Evolutionary conservation across 2,329 filamentous ascomycete species (phyloP).

Genomic region (Hymenoscyphus repandus): DNA sequence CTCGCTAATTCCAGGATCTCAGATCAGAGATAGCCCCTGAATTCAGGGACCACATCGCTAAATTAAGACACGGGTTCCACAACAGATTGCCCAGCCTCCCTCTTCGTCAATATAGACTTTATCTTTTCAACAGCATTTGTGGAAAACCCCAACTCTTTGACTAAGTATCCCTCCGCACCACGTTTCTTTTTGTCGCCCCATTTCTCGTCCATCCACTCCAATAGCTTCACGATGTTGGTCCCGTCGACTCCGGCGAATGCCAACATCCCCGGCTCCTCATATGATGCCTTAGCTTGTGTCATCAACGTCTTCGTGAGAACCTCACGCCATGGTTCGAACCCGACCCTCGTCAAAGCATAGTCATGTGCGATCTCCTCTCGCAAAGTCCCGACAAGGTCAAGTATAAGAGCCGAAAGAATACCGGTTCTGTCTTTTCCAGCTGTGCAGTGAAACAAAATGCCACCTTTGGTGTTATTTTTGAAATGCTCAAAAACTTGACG

Average conservation of each 20-base stretch:
- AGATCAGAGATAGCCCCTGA: too few species aligned
- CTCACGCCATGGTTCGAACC: conserved; percentile 45
- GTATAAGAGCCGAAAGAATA: conserved; percentile 45
- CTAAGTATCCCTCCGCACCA: conserved; percentile 43
- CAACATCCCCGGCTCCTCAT: conserved; percentile 42
- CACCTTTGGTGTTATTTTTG: conserved; percentile 39
- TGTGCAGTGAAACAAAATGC: conserved; percentile 48
- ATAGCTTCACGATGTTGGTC: conserved; percentile 42
- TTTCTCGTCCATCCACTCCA: conserved; percentile 37
- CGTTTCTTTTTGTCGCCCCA: conserved; percentile 31
- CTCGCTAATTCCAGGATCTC: too few species aligned
- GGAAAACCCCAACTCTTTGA: conserved; percentile 40
- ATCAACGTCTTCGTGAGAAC: conserved; percentile 41
- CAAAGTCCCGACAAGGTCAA: conserved; percentile 43
- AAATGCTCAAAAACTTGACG: conserved; percentile 43
- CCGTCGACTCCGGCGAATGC: conserved; percentile 42
- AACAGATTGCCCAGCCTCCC: not conserved
- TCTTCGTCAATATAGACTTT: conserved; percentile 16
- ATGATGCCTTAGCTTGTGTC: conserved; percentile 26
- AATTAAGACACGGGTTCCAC: too few species aligned
- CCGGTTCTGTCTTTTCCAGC: conserved; percentile 52
- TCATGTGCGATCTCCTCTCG: conserved; percentile 41
- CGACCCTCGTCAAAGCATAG: conserved; percentile 50
- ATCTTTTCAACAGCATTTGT: conserved; percentile 41
- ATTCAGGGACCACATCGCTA: too few species aligned